A percentile compares a stretch with the other conserved stretches of the same genome.
Evolutionary conservation across 441 rosid species (phyloP).

Genomic region (Geranium incanum): DNA sequence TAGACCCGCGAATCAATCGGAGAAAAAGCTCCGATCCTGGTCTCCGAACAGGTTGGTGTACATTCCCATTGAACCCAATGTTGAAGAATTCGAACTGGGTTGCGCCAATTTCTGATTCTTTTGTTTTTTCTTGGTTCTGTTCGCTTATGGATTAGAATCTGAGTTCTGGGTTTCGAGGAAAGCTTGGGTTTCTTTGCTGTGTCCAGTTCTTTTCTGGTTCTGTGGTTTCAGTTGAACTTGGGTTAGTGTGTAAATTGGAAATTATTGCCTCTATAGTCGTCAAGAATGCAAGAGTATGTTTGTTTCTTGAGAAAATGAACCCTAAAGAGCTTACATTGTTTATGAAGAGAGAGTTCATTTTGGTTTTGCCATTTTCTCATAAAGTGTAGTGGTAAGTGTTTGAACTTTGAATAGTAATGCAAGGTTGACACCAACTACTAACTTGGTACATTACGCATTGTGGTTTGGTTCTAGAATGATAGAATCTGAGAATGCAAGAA

Average conservation of each 20-base stretch:
- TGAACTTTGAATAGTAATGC: no score
- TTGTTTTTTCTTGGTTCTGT: background rate
- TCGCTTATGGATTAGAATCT: no score
- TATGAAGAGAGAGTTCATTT: no score
- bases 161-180: no score
- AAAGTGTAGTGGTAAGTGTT: no score
- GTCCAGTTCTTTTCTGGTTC: background rate
- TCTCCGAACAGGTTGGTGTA: constrained; percentile 3
- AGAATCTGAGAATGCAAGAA: no score
- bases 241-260: background rate
- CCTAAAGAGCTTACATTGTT: no score
- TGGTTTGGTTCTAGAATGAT: no score
- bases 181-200: background rate
- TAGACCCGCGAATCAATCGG: background rate
- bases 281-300: background rate
- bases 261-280: background rate
- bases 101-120: background rate
- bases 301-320: no score
- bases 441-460: no score
- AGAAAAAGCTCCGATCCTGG: background rate
- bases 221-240: background rate
- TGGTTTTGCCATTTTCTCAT: no score
- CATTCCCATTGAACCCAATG: background rate
- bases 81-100: background rate
- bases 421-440: no score